Evolutionary conservation across 345 rosid genomes (phyloP).

Genomic region (Citrus medica): DNA sequence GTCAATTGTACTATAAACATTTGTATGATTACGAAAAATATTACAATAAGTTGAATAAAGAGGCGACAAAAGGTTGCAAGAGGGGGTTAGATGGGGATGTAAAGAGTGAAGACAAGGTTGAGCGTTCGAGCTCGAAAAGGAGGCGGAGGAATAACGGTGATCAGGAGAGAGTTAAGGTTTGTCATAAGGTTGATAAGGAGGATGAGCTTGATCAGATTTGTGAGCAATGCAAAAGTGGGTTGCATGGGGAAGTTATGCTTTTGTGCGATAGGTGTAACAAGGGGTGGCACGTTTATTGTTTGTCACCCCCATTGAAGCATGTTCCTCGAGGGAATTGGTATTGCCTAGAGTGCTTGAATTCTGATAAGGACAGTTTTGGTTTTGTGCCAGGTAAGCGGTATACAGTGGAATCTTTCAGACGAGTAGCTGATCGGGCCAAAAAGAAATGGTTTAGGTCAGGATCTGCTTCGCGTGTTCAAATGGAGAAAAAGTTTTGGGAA

Average conservation of each 20-base stretch:
- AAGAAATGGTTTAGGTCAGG: conserved; percentile 90
- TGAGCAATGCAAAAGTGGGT: conserved; percentile 79
- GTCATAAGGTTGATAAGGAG: conserved; percentile 34
- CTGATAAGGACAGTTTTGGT: conserved; percentile 88
- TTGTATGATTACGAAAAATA: conserved; percentile 72
- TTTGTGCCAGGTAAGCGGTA: conserved; percentile 81
- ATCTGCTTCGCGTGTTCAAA: conserved; percentile 54
- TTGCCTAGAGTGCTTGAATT: conserved; percentile 88
- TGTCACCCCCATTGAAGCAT: conserved; percentile 83
- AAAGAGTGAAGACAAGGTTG: conserved; percentile 29
- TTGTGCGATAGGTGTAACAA: conserved; percentile 93
- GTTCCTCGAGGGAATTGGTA: conserved; percentile 95
- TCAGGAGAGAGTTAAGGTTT: conserved; percentile 29
- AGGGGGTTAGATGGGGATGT: conserved; percentile 33
- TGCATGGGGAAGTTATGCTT: conserved; percentile 94
- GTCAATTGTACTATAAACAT: conserved; percentile 77
- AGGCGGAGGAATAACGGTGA: conserved; percentile 39
- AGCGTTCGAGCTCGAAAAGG: conserved; percentile 44
- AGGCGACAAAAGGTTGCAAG: conserved; percentile 47
- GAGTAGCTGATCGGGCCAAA: conserved; percentile 81
- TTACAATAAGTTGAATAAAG: conserved; percentile 45
- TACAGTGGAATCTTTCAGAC: conserved; percentile 69
- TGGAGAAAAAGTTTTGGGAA: conserved; percentile 94
- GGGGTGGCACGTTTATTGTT: conserved; percentile 97
- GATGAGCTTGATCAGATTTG: conserved; percentile 74